phyloP scores from a whole-genome alignment of 2,329 filamentous ascomycete species.

The Ophiostoma ulmi region DNA sequence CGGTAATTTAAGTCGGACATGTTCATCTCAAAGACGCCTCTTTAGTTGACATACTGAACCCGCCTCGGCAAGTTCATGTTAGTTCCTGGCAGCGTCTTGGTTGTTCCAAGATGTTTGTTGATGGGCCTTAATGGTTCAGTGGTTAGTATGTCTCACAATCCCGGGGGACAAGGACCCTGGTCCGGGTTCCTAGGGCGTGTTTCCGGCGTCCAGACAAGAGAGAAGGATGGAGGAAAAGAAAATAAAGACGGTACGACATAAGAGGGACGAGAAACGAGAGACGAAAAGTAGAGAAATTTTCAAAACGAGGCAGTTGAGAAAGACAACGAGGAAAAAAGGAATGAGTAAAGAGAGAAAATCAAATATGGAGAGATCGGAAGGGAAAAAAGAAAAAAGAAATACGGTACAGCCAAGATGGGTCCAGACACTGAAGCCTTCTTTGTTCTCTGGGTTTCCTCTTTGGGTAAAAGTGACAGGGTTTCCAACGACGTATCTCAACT shows the following conservation, averaged over 20 bases:
- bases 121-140: neutral
- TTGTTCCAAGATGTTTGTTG: neutral
- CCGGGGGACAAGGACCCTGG: neutral
- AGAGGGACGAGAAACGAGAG: constrained; percentile 1
- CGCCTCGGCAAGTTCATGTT: neutral
- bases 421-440: constrained; percentile 15
- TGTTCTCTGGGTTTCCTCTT: constrained; percentile 21
- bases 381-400: constrained; percentile 15
- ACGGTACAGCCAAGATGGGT: constrained; percentile 1
- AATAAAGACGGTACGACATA: neutral
- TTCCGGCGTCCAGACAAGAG: neutral
- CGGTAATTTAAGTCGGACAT: neutral
- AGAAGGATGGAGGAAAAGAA: neutral
- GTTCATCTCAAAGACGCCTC: constrained; percentile 1
- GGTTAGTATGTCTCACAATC: constrained; percentile 6
- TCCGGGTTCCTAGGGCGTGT: neutral
- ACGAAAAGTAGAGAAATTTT: neutral
- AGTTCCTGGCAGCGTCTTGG: neutral
- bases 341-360: neutral
- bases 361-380: constrained; percentile 5
- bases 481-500: constrained; percentile 8
- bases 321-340: neutral
- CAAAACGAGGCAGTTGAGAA: neutral
- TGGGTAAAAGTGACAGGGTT: constrained; percentile 20
- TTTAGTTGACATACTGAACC: neutral